These are phyloP conservation scores for Nannochloropsis oceanica DNA, from an alignment of 108 stramenopile genomes.

Conservation along the genomic window DNA sequence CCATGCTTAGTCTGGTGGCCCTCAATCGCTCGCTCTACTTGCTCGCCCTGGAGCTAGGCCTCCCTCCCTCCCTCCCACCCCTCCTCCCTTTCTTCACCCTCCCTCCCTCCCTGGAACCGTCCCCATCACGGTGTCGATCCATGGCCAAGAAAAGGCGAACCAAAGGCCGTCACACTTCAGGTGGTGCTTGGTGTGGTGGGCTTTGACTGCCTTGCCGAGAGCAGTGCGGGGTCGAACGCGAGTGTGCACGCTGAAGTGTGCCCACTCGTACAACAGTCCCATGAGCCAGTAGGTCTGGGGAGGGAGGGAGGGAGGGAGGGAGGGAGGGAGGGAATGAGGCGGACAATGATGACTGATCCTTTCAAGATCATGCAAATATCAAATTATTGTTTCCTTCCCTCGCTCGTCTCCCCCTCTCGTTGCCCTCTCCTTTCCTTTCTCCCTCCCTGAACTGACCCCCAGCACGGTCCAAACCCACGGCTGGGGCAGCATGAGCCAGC, in stretches of 20 bases:
- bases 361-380: too few species aligned
- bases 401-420: too few species aligned
- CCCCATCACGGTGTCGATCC: conserved; percentile 7
- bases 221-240: conserved; percentile 8
- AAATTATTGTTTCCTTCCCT: too few species aligned
- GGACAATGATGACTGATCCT: background rate
- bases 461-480: conserved; percentile 10
- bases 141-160: conserved; percentile 12
- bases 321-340: background rate
- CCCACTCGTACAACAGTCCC: conserved; percentile 26
- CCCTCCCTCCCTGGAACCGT: conserved; percentile 4
- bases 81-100: background rate
- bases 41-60: too few species aligned
- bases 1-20: background rate
- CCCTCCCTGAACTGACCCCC: background rate
- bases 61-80: background rate
- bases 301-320: background rate
- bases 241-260: conserved; percentile 19
- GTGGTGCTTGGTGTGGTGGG: conserved; percentile 26
- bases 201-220: conserved; percentile 11
- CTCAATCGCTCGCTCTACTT: background rate
- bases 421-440: background rate
- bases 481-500: background rate
- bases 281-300: conserved; percentile 5
- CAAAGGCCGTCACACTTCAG: conserved; percentile 12